Evolutionary conservation across 495 filamentous ascomycete species (phyloP).

Genomic region (Xanthoparmelia taractica): DNA sequence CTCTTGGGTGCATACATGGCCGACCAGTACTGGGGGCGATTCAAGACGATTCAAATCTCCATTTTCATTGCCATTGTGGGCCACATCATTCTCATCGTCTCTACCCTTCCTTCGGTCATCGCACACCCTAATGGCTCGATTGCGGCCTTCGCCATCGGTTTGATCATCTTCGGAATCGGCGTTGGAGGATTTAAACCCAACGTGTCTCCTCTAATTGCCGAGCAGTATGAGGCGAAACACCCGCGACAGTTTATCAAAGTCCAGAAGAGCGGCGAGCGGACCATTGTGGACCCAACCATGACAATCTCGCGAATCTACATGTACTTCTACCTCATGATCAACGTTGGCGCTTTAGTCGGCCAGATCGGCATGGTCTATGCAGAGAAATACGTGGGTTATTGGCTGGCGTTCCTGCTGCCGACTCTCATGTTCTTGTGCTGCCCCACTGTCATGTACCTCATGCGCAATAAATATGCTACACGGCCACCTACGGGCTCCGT

Average conservation of each 20-base stretch:
- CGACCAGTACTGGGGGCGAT: conserved; percentile 61
- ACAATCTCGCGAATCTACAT: conserved; percentile 69
- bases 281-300: conserved; percentile 66
- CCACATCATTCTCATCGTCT: conserved; percentile 43
- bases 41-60: conserved; percentile 57
- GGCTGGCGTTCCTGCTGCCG: conserved; percentile 63
- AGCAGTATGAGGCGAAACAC: conserved; percentile 62
- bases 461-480: conserved; percentile 51
- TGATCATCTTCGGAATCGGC: conserved; percentile 40
- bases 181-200: conserved; percentile 73
- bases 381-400: conserved; percentile 62
- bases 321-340: conserved; percentile 67
- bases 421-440: conserved; percentile 51
- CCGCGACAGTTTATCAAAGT: conserved; percentile 31
- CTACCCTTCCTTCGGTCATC: conserved; percentile 40
- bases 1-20: conserved; percentile 62
- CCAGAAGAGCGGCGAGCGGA: conserved; percentile 57
- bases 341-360: conserved; percentile 57
- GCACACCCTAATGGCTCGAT: conserved; percentile 43
- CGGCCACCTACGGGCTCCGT: conserved; percentile 56
- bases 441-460: conserved; percentile 43
- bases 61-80: conserved; percentile 42
- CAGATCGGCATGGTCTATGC: conserved; percentile 57
- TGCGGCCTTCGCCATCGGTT: conserved; percentile 33
- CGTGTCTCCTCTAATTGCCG: conserved; percentile 51